These are phyloP conservation scores for Fusarium sp. DNA, from an alignment of 2,329 filamentous ascomycete species.

Conservation along the genomic window DNA sequence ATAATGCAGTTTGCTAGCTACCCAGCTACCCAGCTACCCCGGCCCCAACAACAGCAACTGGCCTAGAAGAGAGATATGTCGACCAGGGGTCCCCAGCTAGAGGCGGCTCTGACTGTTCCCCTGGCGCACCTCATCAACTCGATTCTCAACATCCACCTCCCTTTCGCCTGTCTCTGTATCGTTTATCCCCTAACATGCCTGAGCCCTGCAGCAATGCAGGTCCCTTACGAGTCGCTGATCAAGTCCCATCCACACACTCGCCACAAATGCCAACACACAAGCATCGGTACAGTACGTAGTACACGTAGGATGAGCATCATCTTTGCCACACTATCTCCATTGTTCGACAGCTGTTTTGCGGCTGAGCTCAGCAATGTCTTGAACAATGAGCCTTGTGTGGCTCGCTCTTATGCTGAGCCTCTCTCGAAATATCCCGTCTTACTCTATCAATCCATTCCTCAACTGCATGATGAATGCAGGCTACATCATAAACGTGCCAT, in stretches of 20 bases:
- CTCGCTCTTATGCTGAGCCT: constrained; percentile 5
- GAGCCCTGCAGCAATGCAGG: constrained; percentile 18
- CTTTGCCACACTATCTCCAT: constrained; percentile 24
- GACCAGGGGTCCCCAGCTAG: constrained; percentile 40
- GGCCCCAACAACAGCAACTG: constrained; percentile 32
- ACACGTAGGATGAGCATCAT: constrained; percentile 16
- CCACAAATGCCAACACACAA: constrained; percentile 33
- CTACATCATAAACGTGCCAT: constrained; percentile 3
- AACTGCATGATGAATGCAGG: neutral
- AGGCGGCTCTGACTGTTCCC: constrained; percentile 41
- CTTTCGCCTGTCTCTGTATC: constrained; percentile 32
- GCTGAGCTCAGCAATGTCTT: constrained; percentile 9
- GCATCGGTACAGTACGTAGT: neutral
- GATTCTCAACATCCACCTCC: constrained; percentile 43
- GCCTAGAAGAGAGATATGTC: constrained; percentile 38
- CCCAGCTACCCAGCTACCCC: constrained; percentile 32
- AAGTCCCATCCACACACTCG: constrained; percentile 8
- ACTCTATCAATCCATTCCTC: neutral
- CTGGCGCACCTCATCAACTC: constrained; percentile 26
- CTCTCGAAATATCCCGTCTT: constrained; percentile 7
- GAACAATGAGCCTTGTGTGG: constrained; percentile 4
- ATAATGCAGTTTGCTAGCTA: constrained; percentile 20
- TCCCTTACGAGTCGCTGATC: constrained; percentile 14
- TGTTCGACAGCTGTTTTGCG: constrained; percentile 4
- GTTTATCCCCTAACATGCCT: constrained; percentile 19